Conservation (phyloP, 2,329 filamentous ascomycete species). For the Claviceps capensis region DNA sequence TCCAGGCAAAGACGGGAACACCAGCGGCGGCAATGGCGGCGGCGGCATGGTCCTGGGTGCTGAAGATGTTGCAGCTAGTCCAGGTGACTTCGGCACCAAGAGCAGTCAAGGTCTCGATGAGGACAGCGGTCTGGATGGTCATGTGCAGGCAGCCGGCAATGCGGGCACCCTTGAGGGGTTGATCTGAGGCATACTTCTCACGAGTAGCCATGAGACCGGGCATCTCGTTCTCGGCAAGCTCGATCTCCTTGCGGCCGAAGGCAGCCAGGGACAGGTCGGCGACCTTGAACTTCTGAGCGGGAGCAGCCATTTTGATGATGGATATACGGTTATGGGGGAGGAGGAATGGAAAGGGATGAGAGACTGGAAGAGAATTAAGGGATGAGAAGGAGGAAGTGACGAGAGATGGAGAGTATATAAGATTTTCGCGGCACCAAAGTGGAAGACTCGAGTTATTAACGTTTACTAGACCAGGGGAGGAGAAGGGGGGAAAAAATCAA, state of each 20-base stretch:
- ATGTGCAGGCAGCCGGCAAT: conserved; percentile 98
- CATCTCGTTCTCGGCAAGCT: conserved; percentile 94
- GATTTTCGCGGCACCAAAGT: conserved; percentile 7
- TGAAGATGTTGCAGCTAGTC: conserved; percentile 99
- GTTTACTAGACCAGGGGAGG: not conserved
- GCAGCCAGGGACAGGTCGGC: conserved; percentile 94
- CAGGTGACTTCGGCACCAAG: conserved; percentile 98
- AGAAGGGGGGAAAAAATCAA: not conserved
- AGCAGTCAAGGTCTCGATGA: conserved; percentile 91
- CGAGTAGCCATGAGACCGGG: conserved; percentile 95
- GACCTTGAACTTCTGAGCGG: conserved; percentile 93
- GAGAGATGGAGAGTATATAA: conserved; percentile 7
- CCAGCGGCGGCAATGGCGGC: conserved; percentile 91
- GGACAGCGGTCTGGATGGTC: conserved; percentile 98
- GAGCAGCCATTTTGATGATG: conserved; percentile 48
- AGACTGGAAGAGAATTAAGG: conserved; percentile 1
- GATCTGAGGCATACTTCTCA: conserved; percentile 78
- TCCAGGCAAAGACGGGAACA: conserved; percentile 71
- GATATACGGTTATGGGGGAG: conserved; percentile 7
- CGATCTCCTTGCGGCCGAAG: conserved; percentile 98
- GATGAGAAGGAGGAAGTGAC: not conserved
- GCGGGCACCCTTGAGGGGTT: conserved; percentile 86
- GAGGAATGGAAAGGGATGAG: conserved; percentile 7
- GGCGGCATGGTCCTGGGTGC: conserved; percentile 95
- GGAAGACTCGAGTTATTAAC: not conserved